Evolutionary conservation across 176 grass and related monocot genomes (phyloP), one percentile per base, ranked within the genome.

Genomic region (Aechmea fasciata): DNA sequence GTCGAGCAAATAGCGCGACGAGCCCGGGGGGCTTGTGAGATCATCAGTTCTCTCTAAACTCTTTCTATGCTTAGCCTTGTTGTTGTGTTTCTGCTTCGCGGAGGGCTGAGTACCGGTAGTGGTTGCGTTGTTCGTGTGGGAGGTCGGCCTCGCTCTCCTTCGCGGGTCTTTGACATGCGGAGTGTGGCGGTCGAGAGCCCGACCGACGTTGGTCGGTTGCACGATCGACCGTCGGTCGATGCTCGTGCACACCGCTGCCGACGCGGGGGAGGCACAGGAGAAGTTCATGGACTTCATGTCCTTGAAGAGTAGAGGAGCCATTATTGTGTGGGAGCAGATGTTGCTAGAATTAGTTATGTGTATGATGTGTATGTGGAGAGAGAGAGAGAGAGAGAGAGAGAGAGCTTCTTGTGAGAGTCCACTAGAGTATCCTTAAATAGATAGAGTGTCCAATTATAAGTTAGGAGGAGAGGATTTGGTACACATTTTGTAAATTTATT

Each of bases 271-370:
- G 7, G 48, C 76, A 63, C 81, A 83, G 65, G 81, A 83, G 69
- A 83, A 83, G 51, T 83, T 83, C 17, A 73, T 71, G 11, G 69
- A 69, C 49, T 77, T 71, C 69, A 67, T 83, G 2, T 68, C 63
- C 65, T 69, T 78, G 28, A 83, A 83, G 49, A 83, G 68, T 75
- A 83, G 63, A 61, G 81, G 51, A 78, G 81, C 81, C 81, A 83
- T 78, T 13, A 9, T 63, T 15, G 14, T 13, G 15, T 55, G 3
- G 3, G 11, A 59, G n/a, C 15, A 18, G 19, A 18, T 15, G 19
- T 14, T 61, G 20, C 55, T 61, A 61, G n/a, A n/a, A 61, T 61
- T 61, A 22, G 55, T 22, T 61, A 8, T 61, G 20, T 1, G 20
- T 15, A 18, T 14, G 10, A n/a, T n/a, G n/a, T n/a, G n/a, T n/a